Evolutionary conservation across 1,284 basidiomycete genomes (phyloP), one percentile per base, ranked within the genome.

Genomic region (Pseudozyma sp.): DNA sequence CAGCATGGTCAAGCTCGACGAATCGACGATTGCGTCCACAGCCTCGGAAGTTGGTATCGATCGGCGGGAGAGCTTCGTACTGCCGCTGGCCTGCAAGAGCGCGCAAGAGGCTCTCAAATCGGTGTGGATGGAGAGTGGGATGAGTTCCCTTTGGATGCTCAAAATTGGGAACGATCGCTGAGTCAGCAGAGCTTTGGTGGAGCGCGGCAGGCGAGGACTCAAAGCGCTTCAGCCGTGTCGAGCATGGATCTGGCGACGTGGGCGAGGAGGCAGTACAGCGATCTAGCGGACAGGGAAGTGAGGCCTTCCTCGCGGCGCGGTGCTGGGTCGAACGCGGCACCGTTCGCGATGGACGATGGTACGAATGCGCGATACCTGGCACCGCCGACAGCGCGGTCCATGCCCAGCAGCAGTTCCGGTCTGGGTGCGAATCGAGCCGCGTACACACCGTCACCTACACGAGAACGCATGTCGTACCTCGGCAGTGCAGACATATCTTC

Each of bases 101-200:
- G 59, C 10, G 54, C 49, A 3, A 54, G 66, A 13, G 63, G 71
- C 0, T 66, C 62, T 14, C 71, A 74, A 24, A 30, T 60, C 1
- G 67, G 71, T 4, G 66, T 74, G 16, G 71, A 74, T 57, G 66
- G 66, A 30, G 71, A 69, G 43, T 74, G 71, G 71, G 71, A 69
- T n/a, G 71, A 74, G 55, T 74, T 74, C 33, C 71, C 71, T 13
- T 47, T 74, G 43, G 71, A 69, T 44, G 55, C 63, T 5, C 62
- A 66, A 42, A 74, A 74, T 17, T 74, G 71, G 71, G 71, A 74
- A 45, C 24, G 70, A 9, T 58, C 54, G 16, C 24, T 65, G 30
- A 68, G 61, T 35, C 70, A 68, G 42, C 56, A 62, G 40, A 68
- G 56, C 31, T 65, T 56, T 24, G 55, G 43, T 24, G 55, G 43